phyloP scores from a whole-genome alignment of 768 basidiomycete genomes.

The Rhizopogon roseolus region DNA sequence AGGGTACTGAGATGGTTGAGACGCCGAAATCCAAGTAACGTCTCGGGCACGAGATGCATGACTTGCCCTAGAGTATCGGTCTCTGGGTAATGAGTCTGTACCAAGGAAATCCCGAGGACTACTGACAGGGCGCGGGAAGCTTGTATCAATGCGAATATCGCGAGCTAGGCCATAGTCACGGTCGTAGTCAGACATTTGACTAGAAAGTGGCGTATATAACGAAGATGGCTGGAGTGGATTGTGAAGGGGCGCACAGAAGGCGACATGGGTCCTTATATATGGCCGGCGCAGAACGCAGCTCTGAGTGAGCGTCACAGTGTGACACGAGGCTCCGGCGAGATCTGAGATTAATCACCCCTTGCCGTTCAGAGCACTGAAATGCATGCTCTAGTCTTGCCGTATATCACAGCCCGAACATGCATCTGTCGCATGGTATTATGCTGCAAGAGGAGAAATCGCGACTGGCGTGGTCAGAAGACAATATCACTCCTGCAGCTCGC shows the following conservation, averaged over 20 bases:
- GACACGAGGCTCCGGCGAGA: constrained; percentile 28
- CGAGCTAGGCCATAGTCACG: constrained; percentile 4
- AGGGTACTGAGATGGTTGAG: constrained; percentile 18
- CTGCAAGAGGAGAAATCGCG: not conserved
- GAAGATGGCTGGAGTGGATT: constrained; percentile 1
- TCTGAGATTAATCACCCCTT: constrained; percentile 11
- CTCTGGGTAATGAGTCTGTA: constrained; percentile 15
- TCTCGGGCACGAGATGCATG: constrained; percentile 24
- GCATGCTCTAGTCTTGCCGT: not conserved
- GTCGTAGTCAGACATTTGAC: constrained; percentile 22
- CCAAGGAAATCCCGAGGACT: constrained; percentile 21
- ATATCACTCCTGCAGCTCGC: not conserved
- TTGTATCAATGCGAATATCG: constrained; percentile 27
- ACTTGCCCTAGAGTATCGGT: constrained; percentile 22
- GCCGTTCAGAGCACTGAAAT: not conserved
- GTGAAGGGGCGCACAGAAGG: not conserved
- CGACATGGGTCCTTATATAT: not conserved
- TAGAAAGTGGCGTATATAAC: not conserved
- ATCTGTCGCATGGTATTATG: not conserved
- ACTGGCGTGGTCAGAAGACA: not conserved
- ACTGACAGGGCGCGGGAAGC: constrained; percentile 21
- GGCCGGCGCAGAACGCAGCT: constrained; percentile 8
- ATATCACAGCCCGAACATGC: not conserved
- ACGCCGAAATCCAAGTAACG: constrained; percentile 26
- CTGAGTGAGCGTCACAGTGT: constrained; percentile 11